phyloP scores from a whole-genome alignment of 306 rosid genomes.

The Vigna reflexopilosa region DNA sequence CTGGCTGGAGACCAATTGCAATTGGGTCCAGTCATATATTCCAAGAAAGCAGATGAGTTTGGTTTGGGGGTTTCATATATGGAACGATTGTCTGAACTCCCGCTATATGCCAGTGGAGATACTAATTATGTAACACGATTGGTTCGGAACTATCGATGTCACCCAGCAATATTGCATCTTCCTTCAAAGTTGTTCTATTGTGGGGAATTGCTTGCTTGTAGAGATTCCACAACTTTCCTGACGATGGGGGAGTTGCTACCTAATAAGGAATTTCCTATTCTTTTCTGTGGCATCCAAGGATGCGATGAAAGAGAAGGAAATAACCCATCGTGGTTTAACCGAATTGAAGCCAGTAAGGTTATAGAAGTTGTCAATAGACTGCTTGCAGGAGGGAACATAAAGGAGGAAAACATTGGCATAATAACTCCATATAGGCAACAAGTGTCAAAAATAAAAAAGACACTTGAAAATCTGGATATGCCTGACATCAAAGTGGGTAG shows the following conservation, averaged over 20 bases:
- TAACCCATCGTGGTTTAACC: conserved; percentile 98
- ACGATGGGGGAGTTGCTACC: conserved; percentile 68
- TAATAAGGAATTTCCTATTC: conserved; percentile 76
- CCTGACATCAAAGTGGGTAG: conserved; percentile 81
- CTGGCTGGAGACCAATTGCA: conserved; percentile 98
- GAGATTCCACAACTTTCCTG: conserved; percentile 57
- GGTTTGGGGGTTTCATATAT: conserved; percentile 80
- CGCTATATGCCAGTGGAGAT: conserved; percentile 63
- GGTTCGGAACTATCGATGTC: conserved; percentile 84
- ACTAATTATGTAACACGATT: conserved; percentile 68
- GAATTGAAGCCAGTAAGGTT: conserved; percentile 90
- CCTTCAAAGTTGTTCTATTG: conserved; percentile 77
- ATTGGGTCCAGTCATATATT: conserved; percentile 90
- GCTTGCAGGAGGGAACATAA: conserved; percentile 52
- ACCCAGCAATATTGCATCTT: conserved; percentile 79
- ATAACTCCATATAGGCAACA: conserved; percentile 94
- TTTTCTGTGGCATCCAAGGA: conserved; percentile 95
- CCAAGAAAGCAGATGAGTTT: conserved; percentile 63
- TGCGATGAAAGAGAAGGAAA: conserved; percentile 97
- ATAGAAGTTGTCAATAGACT: conserved; percentile 63
- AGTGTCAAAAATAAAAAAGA: conserved; percentile 76
- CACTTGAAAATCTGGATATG: conserved; percentile 69
- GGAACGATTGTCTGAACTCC: conserved; percentile 71
- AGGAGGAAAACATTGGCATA: conserved; percentile 80
- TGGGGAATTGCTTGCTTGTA: conserved; percentile 81